A percentile compares a stretch with the other conserved stretches of the same genome.
phyloP scores from a whole-genome alignment of 108 stramenopile genomes.

The Pseudonitzschia delicatissima region DNA sequence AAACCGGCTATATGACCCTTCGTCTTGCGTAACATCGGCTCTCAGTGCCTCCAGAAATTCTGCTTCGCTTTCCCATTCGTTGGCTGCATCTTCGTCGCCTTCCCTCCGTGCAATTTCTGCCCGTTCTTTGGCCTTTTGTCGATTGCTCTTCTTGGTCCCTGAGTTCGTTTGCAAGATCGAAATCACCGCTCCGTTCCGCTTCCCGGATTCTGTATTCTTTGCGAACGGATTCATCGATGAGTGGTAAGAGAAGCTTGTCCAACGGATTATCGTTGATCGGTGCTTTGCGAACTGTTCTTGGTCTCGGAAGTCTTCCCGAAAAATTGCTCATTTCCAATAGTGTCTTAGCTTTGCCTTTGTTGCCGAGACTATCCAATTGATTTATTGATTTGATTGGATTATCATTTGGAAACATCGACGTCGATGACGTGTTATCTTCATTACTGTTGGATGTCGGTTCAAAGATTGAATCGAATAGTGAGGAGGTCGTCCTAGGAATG shows the following conservation, averaged over 20 bases:
- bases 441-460: conserved; percentile 9
- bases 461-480: conserved; percentile 37
- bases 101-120: conserved; percentile 47
- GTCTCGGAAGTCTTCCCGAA: conserved; percentile 57
- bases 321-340: conserved; percentile 74
- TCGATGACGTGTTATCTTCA: conserved; percentile 18
- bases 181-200: conserved; percentile 60
- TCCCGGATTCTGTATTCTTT: conserved; percentile 70
- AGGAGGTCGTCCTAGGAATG: conserved; percentile 57
- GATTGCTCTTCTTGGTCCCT: conserved; percentile 50
- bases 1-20: conserved; percentile 68
- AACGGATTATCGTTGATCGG: conserved; percentile 30
- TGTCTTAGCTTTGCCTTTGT: conserved; percentile 66
- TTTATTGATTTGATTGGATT: conserved; percentile 65
- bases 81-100: conserved; percentile 55
- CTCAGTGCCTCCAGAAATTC: conserved; percentile 63
- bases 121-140: conserved; percentile 65
- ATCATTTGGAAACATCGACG: conserved; percentile 56
- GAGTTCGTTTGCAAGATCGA: conserved; percentile 48
- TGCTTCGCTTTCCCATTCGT: conserved; percentile 64
- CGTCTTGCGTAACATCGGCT: conserved; percentile 87
- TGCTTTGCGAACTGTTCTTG: conserved; percentile 46
- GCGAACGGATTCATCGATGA: conserved; percentile 82
- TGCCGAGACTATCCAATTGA: conserved; percentile 60
- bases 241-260: conserved; percentile 74